Evolutionary conservation across 345 rosid genomes (phyloP), one percentile per base, ranked within the genome.

Genomic region (Moricandia moricandioides): DNA sequence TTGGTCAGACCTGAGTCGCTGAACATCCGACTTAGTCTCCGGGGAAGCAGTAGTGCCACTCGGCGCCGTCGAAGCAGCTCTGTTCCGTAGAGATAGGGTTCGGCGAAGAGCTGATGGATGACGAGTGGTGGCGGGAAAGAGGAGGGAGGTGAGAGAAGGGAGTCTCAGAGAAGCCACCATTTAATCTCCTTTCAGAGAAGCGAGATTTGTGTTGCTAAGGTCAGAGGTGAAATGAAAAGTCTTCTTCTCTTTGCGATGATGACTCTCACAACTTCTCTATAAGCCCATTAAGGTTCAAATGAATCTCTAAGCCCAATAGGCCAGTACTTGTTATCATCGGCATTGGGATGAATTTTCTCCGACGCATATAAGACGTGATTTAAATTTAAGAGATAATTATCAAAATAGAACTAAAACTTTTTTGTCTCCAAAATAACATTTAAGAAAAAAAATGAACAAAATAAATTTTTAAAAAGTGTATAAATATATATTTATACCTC

Each of bases 151-250:
- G 68, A 85, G 87, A 24, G 89, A 78, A 9, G 92, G 90, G 18
- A 93, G 86, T 68, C 93, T 69, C 65, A 87, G 80, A 27, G 91
- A 86, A n/a, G 82, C 83, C 62, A 77, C 91, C 92, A 91, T 91
- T 73, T 37, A 57, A 68, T 68, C 74, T 69, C 3, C 58, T 37
- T 61, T 24, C n/a, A 30, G 37, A 7, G 8, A n/a, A 57, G 60
- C 31, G 57, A 52, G 57, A 52, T 73, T 65, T 13, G 21, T 56
- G 35, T 1, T 62, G 66, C 45, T 9, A 12, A 54, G 65, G 65
- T 55, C 64, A 73, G 14, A 73, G 75, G 57, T 27, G 4, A 13
- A 4, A 13, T 39, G 5, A 6, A n/a, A n/a, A 43, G 57, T 55
- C 35, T 39, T 55, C 54, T 64, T 55, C 54, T 64, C 17, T 34